Percentiles rank a stretch among this genome's conserved stretches.
Evolutionary conservation across 306 rosid genomes (phyloP).

Genomic region (Erythrophleum fordii): DNA sequence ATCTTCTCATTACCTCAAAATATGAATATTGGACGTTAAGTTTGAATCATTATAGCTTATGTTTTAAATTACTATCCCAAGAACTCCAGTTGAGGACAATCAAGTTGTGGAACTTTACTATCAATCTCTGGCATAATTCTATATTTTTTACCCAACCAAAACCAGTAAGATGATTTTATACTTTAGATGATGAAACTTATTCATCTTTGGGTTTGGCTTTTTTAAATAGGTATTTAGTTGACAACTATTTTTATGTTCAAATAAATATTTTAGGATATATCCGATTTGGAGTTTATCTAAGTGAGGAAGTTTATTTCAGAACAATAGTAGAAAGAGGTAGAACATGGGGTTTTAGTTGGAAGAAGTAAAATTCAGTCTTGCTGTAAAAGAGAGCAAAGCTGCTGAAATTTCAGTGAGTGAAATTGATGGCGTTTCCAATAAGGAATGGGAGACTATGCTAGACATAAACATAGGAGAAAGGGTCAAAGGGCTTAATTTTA

Average conservation of each 20-base stretch:
- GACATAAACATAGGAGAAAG: background rate
- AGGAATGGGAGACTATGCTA: background rate
- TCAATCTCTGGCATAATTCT: background rate
- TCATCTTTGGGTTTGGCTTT: background rate
- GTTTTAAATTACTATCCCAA: background rate
- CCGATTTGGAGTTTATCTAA: background rate
- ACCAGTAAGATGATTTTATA: background rate
- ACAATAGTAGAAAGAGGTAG: background rate
- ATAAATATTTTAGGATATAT: background rate
- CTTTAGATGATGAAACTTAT: background rate
- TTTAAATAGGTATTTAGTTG: background rate
- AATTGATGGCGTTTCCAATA: background rate
- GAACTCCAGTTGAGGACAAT: background rate
- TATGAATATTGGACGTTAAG: background rate
- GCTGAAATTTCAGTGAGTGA: background rate
- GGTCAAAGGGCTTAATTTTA: background rate
- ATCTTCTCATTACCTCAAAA: slow-evolving; percentile 22
- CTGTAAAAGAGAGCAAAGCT: background rate
- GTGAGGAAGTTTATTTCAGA: background rate
- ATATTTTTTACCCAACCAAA: background rate
- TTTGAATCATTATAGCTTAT: background rate
- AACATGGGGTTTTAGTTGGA: background rate
- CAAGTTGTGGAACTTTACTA: background rate
- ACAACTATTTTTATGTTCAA: background rate
- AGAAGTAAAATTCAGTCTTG: background rate